A percentile compares a stretch with the other conserved stretches of the same genome.
Evolutionary conservation across 768 basidiomycete species (phyloP).

Genomic region (Boletus sp.): DNA sequence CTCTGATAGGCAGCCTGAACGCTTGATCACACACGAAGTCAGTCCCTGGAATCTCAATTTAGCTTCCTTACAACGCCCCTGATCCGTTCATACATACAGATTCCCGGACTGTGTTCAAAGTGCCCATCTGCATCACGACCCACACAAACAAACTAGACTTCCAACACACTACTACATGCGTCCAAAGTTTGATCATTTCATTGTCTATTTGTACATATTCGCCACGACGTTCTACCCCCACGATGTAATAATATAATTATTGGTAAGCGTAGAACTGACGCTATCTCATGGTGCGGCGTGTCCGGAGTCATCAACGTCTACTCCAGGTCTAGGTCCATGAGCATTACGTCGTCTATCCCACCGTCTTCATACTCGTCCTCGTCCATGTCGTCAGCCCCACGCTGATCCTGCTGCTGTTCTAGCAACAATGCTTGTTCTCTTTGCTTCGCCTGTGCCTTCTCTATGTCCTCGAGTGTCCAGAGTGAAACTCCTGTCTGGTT

Average conservation of each 20-base stretch:
- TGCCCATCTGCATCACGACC: slow-evolving; percentile 31
- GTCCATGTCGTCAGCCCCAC: slow-evolving; percentile 31
- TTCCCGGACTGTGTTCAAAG: slow-evolving; percentile 37
- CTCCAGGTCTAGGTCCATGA: slow-evolving; percentile 54
- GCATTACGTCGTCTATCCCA: slow-evolving; percentile 60
- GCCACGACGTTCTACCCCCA: slow-evolving; percentile 1
- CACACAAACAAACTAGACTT: background rate
- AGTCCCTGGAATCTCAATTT: slow-evolving; percentile 16
- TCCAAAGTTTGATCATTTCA: background rate
- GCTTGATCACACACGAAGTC: slow-evolving; percentile 47
- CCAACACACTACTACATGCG: background rate
- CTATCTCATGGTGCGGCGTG: background rate
- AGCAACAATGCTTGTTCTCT: slow-evolving; percentile 57
- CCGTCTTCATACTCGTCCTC: slow-evolving; percentile 67
- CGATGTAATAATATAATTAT: slow-evolving; percentile 17
- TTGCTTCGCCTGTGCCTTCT: slow-evolving; percentile 82
- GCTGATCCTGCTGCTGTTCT: slow-evolving; percentile 30
- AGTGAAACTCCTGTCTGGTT: slow-evolving; percentile 92
- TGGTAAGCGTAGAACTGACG: background rate
- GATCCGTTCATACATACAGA: slow-evolving; percentile 28
- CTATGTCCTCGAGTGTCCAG: slow-evolving; percentile 92
- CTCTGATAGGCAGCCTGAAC: slow-evolving; percentile 49
- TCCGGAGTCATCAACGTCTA: background rate
- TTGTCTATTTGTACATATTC: slow-evolving; percentile 15
- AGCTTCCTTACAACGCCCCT: slow-evolving; percentile 7